Conservation (phyloP, 352 stramenopile genomes). For the Globisporangium paroecandrum region DNA sequence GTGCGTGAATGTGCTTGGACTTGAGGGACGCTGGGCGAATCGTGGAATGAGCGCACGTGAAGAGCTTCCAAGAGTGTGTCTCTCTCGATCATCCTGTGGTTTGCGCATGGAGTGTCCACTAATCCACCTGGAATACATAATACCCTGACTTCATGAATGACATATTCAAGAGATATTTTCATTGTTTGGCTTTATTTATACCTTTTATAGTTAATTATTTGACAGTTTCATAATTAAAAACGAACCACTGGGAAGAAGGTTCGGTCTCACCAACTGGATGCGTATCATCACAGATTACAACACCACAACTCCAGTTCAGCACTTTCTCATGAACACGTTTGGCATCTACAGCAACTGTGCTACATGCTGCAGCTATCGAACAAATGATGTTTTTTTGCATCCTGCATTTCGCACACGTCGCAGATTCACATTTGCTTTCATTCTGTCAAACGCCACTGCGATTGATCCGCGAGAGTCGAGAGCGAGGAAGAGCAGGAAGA, state of each 20-base stretch:
- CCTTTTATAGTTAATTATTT: not conserved
- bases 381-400: not conserved
- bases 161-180: too few species aligned
- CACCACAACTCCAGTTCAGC: too few species aligned
- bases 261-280: not conserved
- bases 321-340: not conserved
- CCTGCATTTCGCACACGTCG: not conserved
- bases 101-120: too few species aligned
- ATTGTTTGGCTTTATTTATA: not conserved
- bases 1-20: too few species aligned
- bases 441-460: not conserved
- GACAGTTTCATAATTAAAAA: not conserved
- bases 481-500: too few species aligned
- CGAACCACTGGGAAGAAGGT: not conserved
- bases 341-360: too few species aligned
- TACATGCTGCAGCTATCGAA: not conserved
- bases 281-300: not conserved
- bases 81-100: not conserved
- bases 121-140: too few species aligned
- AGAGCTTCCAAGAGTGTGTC: not conserved
- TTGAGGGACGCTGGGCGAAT: not conserved
- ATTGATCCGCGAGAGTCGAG: too few species aligned
- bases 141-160: too few species aligned
- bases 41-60: conserved; percentile 7
- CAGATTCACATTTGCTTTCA: not conserved